A percentile compares a stretch with the other conserved stretches of the same genome.
These are phyloP conservation scores for Candida suzukii DNA, from an alignment of 805 yeast species.

Conservation along the genomic window DNA sequence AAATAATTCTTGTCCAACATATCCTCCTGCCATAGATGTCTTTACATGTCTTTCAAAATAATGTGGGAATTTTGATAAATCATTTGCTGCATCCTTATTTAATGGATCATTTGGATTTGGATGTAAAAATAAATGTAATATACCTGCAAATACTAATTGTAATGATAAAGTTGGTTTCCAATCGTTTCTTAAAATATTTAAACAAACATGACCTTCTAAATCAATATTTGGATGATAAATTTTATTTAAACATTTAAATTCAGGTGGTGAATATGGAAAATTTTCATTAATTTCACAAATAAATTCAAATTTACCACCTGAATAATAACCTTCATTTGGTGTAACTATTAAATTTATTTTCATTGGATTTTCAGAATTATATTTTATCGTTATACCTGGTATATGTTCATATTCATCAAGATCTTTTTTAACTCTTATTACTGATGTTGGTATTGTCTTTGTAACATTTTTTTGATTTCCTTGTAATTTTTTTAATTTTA, in stretches of 20 bases:
- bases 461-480: slow-evolving; percentile 14
- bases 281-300: slow-evolving; percentile 57
- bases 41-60: slow-evolving; percentile 52
- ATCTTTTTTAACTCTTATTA: slow-evolving; percentile 70
- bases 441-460: slow-evolving; percentile 43
- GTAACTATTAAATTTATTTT: slow-evolving; percentile 47
- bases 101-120: slow-evolving; percentile 91
- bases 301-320: slow-evolving; percentile 64
- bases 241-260: slow-evolving; percentile 59
- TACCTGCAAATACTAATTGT: slow-evolving; percentile 76
- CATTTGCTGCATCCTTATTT: slow-evolving; percentile 81
- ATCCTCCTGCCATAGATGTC: slow-evolving; percentile 67
- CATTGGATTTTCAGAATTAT: slow-evolving; percentile 52
- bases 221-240: slow-evolving; percentile 96
- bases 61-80: slow-evolving; percentile 35
- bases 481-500: slow-evolving; percentile 25
- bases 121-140: slow-evolving; percentile 78
- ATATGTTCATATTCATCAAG: slow-evolving; percentile 56
- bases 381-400: slow-evolving; percentile 28
- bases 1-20: slow-evolving; percentile 48
- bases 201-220: slow-evolving; percentile 81
- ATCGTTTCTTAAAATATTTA: slow-evolving; percentile 87
- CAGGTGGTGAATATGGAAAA: slow-evolving; percentile 92
- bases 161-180: slow-evolving; percentile 92
- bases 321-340: slow-evolving; percentile 72